phyloP scores from a whole-genome alignment of 1,284 basidiomycete genomes.

The Rhodotorula sp. region DNA sequence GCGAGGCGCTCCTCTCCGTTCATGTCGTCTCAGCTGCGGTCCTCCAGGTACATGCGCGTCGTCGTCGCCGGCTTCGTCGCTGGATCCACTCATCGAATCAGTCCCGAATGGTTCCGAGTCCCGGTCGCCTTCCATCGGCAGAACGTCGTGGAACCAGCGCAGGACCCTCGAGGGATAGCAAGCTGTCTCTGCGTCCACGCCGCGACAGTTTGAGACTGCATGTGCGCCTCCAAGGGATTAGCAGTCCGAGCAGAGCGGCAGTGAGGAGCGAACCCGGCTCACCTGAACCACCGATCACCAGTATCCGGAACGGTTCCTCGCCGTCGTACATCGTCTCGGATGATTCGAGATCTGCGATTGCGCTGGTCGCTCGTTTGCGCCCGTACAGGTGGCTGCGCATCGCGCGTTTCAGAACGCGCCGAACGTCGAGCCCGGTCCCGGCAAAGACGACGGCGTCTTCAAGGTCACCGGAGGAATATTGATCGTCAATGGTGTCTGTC shows the following conservation, averaged over 20 bases:
- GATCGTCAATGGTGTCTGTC: too few relatives aligned
- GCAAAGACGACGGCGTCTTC: slow-evolving; percentile 26
- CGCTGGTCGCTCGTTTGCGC: slow-evolving; percentile 11
- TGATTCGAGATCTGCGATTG: background rate
- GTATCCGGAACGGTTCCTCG: slow-evolving; percentile 39
- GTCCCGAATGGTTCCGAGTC: slow-evolving; percentile 1
- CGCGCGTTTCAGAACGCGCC: slow-evolving; percentile 26
- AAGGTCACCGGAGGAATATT: slow-evolving; percentile 5
- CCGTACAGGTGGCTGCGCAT: slow-evolving; percentile 32
- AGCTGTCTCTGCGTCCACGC: slow-evolving; percentile 31
- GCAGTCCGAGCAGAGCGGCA: background rate
- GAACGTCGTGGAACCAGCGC: slow-evolving; percentile 31
- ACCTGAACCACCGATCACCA: slow-evolving; percentile 41
- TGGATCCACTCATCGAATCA: too few relatives aligned
- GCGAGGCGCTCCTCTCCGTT: background rate
- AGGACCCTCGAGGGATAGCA: slow-evolving; percentile 40
- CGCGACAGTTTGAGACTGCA: slow-evolving; percentile 42
- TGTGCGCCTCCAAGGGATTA: background rate
- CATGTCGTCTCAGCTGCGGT: background rate
- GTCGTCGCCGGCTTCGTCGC: background rate
- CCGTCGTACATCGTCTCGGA: slow-evolving; percentile 11
- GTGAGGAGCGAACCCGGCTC: background rate
- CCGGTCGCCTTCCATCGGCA: slow-evolving; percentile 38
- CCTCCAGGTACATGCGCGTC: background rate
- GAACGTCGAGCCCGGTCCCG: slow-evolving; percentile 30